Evolutionary conservation across 164 flowering plant genomes (phyloP), one percentile per base, ranked within the genome.

Genomic region (Nymphaea colorata): DNA sequence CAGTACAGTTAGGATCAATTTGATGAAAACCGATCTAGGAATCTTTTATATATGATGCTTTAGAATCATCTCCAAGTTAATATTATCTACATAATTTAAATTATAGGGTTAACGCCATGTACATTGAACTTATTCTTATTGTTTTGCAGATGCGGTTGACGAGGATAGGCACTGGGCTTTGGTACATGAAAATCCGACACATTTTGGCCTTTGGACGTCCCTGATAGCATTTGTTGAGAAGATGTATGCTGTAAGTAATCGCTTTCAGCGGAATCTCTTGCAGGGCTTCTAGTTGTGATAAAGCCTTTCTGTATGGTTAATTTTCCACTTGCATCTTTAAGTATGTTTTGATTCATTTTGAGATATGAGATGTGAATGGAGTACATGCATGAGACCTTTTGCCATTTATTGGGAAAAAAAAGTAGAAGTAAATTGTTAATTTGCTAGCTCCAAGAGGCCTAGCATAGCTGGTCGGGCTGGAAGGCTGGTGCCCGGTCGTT

Each of bases 171-270:
- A 84, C 47, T 64, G 71, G 41, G 76, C 78, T 45, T 42, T 78
- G 36, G 64, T 79, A 68, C 59, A 69, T 18, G 67, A 75, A 47
- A 73, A 72, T 63, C 75, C 74, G 42, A 64, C 70, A 60, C 79
- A 79, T 62, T 87, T 87, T 76, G 82, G 75, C 67, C 73, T 78
- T 44, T 87, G 93, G 96, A 83, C 82, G 61, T 76, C 78, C 10
- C 81, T 87, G 51, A 81, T 90, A 55, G 72, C 81, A 44, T 78
- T 79, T 69, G 62, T 81, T 69, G 96, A 90, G 71, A 78, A 71
- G 65, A 47, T 66, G 41, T 80, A 74, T 66, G 79, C 78, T 59
- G 96, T 86, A 76, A 76, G 88, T 71, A 63, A 47, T 67, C 15
- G 25, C 15, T 44, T 62, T 53, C 57, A 3, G 42, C 42, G 55